Evolutionary conservation across 257 asterid species (phyloP), one percentile per base, ranked within the genome.

Genomic region (Scutellaria barbata): DNA sequence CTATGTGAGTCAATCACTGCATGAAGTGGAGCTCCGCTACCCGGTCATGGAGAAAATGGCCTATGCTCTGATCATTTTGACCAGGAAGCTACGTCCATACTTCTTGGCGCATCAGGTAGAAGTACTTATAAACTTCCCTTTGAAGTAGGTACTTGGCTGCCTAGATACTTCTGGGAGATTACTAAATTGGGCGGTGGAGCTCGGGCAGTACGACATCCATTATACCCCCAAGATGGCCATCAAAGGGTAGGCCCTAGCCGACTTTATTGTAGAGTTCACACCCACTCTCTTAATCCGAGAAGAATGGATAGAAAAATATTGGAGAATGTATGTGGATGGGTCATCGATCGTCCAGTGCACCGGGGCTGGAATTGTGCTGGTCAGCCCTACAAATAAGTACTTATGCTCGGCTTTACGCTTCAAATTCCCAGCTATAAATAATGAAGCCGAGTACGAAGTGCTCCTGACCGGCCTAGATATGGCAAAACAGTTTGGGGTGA

Each of bases 281-380:
- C 25, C 0, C 4, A 0, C 37, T 14, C 8, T 2, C 5, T 2
- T 10, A 1, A 0, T 4, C 50, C 9, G 9, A 45, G 5, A 9
- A 10, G 54, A 22, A 2, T 1, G 2, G 25, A 2, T 48, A 1
- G 54, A n/a, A 18, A 13, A 12, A 3, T 18, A 8, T 1, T 48
- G 54, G 17, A 3, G 1, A n/a, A 3, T 12, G 54, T 12, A 1
- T 22, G 2, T 22, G 25, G 25, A 22, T 1, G 25, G 25, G 1
- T 22, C 1, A 0, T 22, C 25, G 2, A 22, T 1, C 1, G 2
- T 0, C 25, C n/a, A n/a, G n/a, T 0, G 25, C n/a, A n/a, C 1
- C 1, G 25, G 25, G 2, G 25, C 25, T 1, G 25, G 25, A 22
- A 22, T 22, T 1, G 25, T 22, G 25, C 25, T 22, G 0, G 2